Evolutionary conservation across 1,284 basidiomycete species (phyloP), one percentile per base, ranked within the genome.

Genomic region (Trametes hirsuta): DNA sequence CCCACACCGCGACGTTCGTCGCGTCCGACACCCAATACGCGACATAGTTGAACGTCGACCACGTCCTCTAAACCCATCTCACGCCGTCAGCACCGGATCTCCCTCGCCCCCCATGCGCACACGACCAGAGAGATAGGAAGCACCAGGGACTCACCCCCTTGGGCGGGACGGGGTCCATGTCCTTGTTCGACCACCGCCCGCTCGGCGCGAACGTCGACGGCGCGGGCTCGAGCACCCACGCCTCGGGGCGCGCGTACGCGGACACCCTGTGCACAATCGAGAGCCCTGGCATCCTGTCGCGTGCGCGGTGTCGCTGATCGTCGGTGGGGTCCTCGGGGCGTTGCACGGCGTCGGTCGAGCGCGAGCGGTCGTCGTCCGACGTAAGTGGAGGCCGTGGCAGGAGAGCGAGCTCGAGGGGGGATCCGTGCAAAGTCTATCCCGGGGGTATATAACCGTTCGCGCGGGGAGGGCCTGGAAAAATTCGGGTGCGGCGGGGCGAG

Each of bases 101-200:
- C n/a, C n/a, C n/a, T n/a, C n/a, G n/a, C n/a, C n/a, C n/a, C n/a
- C n/a, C n/a, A n/a, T n/a, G n/a, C 25, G 35, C 36, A 45, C 75
- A 25, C 15, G 41, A 11, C 30, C 30, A 2, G 30, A 30, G 30
- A 30, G n/a, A n/a, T n/a, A n/a, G n/a, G n/a, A n/a, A n/a, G n/a
- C n/a, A n/a, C n/a, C n/a, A n/a, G 3, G 37, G 8, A 50, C 66
- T 61, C 53, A 69, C 68, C 24, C 34, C 64, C 44, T 82, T 70
- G 1, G 74, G 77, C 30, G 86, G 85, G 9, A 88, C 86, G 3
- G 88, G 88, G 65, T 90, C 88, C 84, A 89, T 88, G 68, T 91
- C 88, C 68, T 82, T 82, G 73, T 91, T 91, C 64, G 84, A 88
- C 85, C 86, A 88, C 68, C 78, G 75, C 66, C 75, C 72, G 48